Conservation (phyloP, 495 filamentous ascomycete genomes). For the Niebla homalea region DNA sequence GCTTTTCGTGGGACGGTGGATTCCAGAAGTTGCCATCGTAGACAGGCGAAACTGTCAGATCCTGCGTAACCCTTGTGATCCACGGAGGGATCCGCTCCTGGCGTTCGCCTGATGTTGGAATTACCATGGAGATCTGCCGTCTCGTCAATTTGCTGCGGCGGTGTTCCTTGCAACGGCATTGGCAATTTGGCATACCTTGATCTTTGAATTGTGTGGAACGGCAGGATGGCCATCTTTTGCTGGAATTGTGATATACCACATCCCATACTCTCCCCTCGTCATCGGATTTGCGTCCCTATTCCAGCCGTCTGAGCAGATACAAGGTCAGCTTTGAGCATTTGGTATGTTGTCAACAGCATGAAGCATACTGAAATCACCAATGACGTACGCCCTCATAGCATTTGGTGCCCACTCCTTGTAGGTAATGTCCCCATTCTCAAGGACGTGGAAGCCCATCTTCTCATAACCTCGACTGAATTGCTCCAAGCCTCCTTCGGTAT, state of each 20-base stretch:
- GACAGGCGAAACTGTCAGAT: slow-evolving; percentile 70
- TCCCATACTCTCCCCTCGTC: slow-evolving; percentile 72
- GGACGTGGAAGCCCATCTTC: slow-evolving; percentile 67
- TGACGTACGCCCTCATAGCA: slow-evolving; percentile 67
- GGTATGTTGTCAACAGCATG: background rate
- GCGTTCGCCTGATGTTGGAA: slow-evolving; percentile 55
- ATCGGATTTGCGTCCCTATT: slow-evolving; percentile 68
- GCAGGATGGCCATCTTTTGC: slow-evolving; percentile 59
- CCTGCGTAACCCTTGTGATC: slow-evolving; percentile 95
- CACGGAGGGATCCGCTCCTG: slow-evolving; percentile 85
- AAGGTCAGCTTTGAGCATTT: background rate
- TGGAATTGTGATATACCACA: slow-evolving; percentile 72
- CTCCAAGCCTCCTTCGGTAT: slow-evolving; percentile 77
- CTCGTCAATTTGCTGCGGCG: background rate
- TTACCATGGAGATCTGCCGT: slow-evolving; percentile 66
- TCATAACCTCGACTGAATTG: slow-evolving; percentile 87
- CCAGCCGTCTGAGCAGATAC: slow-evolving; percentile 59
- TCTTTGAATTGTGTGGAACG: slow-evolving; percentile 84
- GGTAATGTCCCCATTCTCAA: slow-evolving; percentile 66
- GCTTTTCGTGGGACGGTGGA: slow-evolving; percentile 58
- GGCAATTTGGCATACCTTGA: slow-evolving; percentile 52
- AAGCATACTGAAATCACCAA: slow-evolving; percentile 87
- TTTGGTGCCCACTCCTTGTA: slow-evolving; percentile 98
- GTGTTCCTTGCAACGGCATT: slow-evolving; percentile 2
- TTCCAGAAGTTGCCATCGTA: slow-evolving; percentile 98